Evolutionary conservation across 805 yeast genomes (phyloP).

Genomic region (Tetrapisispora nanseiensis): DNA sequence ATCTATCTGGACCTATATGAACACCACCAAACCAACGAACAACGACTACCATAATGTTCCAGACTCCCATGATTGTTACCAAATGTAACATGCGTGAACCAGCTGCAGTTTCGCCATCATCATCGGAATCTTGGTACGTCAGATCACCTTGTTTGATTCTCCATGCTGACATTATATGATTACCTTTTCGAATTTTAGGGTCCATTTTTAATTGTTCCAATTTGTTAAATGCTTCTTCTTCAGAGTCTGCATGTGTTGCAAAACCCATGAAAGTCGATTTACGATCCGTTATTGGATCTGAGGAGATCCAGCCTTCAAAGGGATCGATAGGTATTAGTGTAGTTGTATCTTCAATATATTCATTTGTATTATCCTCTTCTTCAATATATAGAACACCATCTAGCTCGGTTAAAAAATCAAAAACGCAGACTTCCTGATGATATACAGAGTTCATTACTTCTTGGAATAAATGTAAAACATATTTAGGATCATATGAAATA

Average conservation of each 20-base stretch:
- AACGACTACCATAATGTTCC: slow-evolving; percentile 75
- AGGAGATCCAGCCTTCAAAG: slow-evolving; percentile 62
- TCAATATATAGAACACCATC: slow-evolving; percentile 41
- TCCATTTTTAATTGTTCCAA: slow-evolving; percentile 50
- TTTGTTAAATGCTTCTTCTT: slow-evolving; percentile 53
- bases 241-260: slow-evolving; percentile 51
- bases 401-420: slow-evolving; percentile 64
- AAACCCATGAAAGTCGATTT: slow-evolving; percentile 80
- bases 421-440: slow-evolving; percentile 64
- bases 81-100: slow-evolving; percentile 80
- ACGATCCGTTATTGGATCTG: slow-evolving; percentile 73
- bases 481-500: slow-evolving; percentile 34
- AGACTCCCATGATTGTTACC: slow-evolving; percentile 64
- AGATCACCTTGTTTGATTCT: slow-evolving; percentile 52
- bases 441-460: slow-evolving; percentile 47
- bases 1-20: slow-evolving; percentile 86
- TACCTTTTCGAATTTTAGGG: slow-evolving; percentile 53
- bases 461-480: slow-evolving; percentile 38
- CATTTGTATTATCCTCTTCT: slow-evolving; percentile 20
- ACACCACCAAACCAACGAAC: slow-evolving; percentile 91
- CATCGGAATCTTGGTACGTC: slow-evolving; percentile 77
- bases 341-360: slow-evolving; percentile 7
- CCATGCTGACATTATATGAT: slow-evolving; percentile 84
- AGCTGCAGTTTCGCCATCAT: slow-evolving; percentile 96
- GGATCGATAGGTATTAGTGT: slow-evolving; percentile 32